Percentiles rank a stretch among this genome's conserved stretches.
These are phyloP conservation scores for Termitomyces heimii DNA, from an alignment of 768 basidiomycete genomes.

Conservation along the genomic window DNA sequence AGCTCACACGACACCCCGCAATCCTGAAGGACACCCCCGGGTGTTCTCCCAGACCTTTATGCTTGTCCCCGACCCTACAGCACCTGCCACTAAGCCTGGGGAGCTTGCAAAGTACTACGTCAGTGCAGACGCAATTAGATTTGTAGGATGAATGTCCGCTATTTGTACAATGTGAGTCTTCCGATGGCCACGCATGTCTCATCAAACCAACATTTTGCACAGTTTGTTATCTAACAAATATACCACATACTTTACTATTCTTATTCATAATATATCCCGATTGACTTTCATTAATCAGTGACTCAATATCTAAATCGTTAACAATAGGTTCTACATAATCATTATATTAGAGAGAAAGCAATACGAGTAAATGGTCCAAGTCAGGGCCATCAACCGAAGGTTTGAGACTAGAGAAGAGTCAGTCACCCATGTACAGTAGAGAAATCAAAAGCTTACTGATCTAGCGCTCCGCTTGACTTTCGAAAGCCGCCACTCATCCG, in stretches of 20 bases:
- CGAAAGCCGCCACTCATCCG: constrained; percentile 91
- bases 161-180: constrained; percentile 10
- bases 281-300: neutral
- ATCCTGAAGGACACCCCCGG: constrained; percentile 71
- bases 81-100: constrained; percentile 57
- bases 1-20: constrained; percentile 39
- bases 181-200: neutral
- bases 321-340: constrained; percentile 6
- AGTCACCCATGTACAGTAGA: constrained; percentile 15
- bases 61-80: constrained; percentile 69
- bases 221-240: neutral
- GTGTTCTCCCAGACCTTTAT: constrained; percentile 88
- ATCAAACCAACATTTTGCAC: neutral
- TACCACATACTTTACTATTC: neutral
- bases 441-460: constrained; percentile 42
- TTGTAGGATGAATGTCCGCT: constrained; percentile 47
- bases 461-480: constrained; percentile 89
- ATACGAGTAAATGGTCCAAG: constrained; percentile 8
- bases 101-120: constrained; percentile 82
- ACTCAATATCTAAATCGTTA: neutral
- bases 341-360: constrained; percentile 7
- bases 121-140: constrained; percentile 72
- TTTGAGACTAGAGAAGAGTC: constrained; percentile 62
- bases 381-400: constrained; percentile 57
- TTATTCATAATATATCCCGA: constrained; percentile 1